These are phyloP conservation scores for Iberis amara DNA, from an alignment of 441 rosid genomes.

Conservation along the genomic window DNA sequence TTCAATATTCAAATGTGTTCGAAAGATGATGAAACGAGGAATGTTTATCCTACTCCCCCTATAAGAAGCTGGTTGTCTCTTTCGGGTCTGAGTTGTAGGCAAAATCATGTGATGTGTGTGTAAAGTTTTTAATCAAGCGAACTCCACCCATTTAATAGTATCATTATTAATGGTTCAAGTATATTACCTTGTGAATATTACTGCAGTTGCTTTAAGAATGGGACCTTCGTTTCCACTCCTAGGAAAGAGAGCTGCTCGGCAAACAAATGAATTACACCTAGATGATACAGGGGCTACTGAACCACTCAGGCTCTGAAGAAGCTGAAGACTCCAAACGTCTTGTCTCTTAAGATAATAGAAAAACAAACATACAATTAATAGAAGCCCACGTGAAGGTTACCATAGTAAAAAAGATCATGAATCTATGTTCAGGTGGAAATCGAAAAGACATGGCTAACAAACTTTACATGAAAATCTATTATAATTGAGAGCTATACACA, in stretches of 20 bases:
- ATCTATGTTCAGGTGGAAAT: conserved; percentile 7
- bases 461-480: neutral
- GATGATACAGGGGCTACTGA: conserved; percentile 39
- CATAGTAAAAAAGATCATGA: neutral
- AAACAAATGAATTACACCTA: conserved; percentile 50
- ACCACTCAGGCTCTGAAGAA: conserved; percentile 39
- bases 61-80: conserved; percentile 2
- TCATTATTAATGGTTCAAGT: conserved; percentile 2
- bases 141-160: neutral
- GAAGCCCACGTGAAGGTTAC: conserved; percentile 1
- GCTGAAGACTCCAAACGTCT: conserved; percentile 58
- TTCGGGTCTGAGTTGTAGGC: conserved; percentile 11
- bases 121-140: neutral
- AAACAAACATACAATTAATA: conserved; percentile 2
- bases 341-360: conserved; percentile 44
- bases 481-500: no score
- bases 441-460: neutral
- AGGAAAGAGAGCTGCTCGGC: conserved; percentile 60
- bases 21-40: neutral
- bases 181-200: conserved; percentile 50
- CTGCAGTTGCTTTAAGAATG: conserved; percentile 51
- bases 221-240: conserved; percentile 61
- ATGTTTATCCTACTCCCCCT: conserved; percentile 9
- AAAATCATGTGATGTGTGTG: neutral
- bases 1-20: conserved; percentile 1